Base-by-base conservation (phyloP, 345 rosid genomes). In the Ceriops tagal region DNA sequence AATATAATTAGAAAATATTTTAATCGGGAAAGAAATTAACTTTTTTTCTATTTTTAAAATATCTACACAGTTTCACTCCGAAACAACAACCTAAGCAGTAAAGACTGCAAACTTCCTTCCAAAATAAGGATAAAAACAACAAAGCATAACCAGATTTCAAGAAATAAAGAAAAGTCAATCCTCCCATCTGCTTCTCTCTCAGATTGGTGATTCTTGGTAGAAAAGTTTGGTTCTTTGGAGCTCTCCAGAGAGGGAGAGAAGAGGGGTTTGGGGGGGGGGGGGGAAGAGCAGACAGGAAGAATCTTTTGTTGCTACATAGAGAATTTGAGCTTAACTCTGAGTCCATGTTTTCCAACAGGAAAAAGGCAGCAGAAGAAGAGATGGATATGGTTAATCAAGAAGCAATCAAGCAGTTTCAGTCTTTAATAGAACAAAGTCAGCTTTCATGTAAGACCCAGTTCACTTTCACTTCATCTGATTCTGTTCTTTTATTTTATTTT, bases 391-490 rank as follows among this genome's bases (percentile, higher is more conserved):
- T 79, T 72, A 71, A 83, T 81, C 88, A 88, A 61, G 96, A 89
- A 70, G 89, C 85, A 22, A 75, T 88, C 81, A 83, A 83, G 85
- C 89, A 88, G 72, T 84, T 92, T 43, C 88, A 82, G 79, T 68
- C 88, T 63, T 79, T 87, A 58, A 84, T 92, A 86, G 91, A 85
- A 75, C 80, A 85, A 65, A 89, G 99, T 93, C 60, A 82, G 86
- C 73, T 80, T 66, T 71, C 64, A 3, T 56, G 59, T 16, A 35
- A 16, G 4, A 34, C 28, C 73, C 69, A 71, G 2, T 20, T 62
- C 49, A 11, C 35, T 1, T 62, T 57, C 19, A 8, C 59, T 58
- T 55, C 58, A 16, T 56, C 31, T 26, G 10, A 21, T 28, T 9
- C 65, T 31, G 19, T 24, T 21, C 66, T 72, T 51, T 55, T 30